Evolutionary conservation across 129 eudicot genomes (phyloP).

Genomic region (Tagetes patula): DNA sequence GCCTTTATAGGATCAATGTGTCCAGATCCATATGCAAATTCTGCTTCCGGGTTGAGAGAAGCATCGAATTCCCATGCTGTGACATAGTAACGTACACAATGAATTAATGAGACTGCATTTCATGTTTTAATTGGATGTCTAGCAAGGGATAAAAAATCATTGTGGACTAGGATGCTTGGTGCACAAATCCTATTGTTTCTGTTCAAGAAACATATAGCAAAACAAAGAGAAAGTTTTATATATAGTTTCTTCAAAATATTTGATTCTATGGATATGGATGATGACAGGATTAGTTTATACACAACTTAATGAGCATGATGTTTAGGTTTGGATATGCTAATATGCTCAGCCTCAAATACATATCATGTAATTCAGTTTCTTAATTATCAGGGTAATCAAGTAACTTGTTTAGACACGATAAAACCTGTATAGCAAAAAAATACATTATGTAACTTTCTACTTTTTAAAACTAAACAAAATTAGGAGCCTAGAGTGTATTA

Average conservation of each 20-base stretch:
- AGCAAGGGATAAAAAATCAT: no score
- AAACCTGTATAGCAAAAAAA: no score
- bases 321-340: neutral
- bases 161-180: no score
- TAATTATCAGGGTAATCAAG: neutral
- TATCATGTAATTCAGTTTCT: neutral
- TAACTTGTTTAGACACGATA: no score
- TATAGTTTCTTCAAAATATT: neutral
- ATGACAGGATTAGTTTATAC: no score
- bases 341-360: neutral
- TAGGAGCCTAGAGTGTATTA: no score
- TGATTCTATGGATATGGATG: neutral
- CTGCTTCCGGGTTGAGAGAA: neutral
- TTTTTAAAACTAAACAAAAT: no score
- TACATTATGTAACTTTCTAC: no score
- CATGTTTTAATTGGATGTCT: no score
- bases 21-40: constrained; percentile 25
- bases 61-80: constrained; percentile 19
- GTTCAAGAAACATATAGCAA: neutral
- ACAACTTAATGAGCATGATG: neutral
- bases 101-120: neutral
- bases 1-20: constrained; percentile 26
- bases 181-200: no score
- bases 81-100: neutral
- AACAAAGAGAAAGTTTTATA: neutral